A percentile compares a stretch with the other conserved stretches of the same genome.
Conservation (phyloP, 2,329 filamentous ascomycete genomes). For the Exophiala xenobiotica region DNA sequence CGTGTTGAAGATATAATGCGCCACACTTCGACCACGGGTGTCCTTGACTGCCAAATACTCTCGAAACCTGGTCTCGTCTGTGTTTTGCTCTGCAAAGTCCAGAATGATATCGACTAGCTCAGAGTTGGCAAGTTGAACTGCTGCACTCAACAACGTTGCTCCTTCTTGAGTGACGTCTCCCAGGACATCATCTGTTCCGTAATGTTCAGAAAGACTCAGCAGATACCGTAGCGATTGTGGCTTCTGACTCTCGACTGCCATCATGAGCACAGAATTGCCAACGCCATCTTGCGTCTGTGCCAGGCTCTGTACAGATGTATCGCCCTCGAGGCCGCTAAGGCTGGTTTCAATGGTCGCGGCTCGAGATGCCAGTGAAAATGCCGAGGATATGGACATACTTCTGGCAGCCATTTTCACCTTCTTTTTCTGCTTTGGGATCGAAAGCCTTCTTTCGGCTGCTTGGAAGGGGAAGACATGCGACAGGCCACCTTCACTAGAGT, state of each 20-base stretch:
- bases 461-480: conserved; percentile 93
- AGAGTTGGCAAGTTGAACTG: conserved; percentile 77
- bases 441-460: conserved; percentile 45
- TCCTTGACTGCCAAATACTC: conserved; percentile 76
- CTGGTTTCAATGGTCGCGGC: conserved; percentile 75
- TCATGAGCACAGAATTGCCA: conserved; percentile 86
- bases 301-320: conserved; percentile 73
- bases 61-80: conserved; percentile 56
- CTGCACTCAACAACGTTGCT: conserved; percentile 83
- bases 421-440: conserved; percentile 51
- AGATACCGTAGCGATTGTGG: conserved; percentile 75
- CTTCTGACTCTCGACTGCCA: conserved; percentile 74
- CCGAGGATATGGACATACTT: conserved; percentile 84
- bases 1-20: conserved; percentile 94
- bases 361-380: conserved; percentile 76
- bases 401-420: conserved; percentile 86
- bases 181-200: conserved; percentile 67
- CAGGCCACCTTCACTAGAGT: conserved; percentile 49
- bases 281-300: conserved; percentile 57
- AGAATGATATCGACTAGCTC: conserved; percentile 75
- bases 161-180: conserved; percentile 87
- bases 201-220: conserved; percentile 73
- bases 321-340: conserved; percentile 73
- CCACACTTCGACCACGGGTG: conserved; percentile 79
- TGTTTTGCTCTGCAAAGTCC: conserved; percentile 63